phyloP scores from a whole-genome alignment of 441 rosid species.

The Manihot esculenta region DNA sequence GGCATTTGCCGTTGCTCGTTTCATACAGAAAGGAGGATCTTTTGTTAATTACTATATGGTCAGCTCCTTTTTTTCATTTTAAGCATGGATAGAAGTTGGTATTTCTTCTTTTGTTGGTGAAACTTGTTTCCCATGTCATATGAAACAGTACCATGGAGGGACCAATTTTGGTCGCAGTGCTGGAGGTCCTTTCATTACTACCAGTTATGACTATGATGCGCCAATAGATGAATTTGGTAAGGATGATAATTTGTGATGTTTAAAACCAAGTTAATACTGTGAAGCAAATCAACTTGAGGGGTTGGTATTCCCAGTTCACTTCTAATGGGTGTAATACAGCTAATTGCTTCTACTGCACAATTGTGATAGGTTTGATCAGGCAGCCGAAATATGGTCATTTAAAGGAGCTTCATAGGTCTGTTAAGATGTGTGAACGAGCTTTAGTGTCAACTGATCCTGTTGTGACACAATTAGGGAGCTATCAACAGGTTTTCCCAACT shows the following conservation, averaged over 20 bases:
- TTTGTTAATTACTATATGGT: slow-evolving; percentile 93
- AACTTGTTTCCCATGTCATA: slow-evolving; percentile 20
- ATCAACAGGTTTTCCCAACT: slow-evolving; percentile 64
- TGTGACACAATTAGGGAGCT: slow-evolving; percentile 72
- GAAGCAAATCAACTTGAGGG: not conserved
- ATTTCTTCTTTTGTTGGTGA: not conserved
- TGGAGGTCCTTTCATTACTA: slow-evolving; percentile 93
- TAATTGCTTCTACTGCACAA: slow-evolving; percentile 24
- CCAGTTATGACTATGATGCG: slow-evolving; percentile 97
- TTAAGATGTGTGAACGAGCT: slow-evolving; percentile 89
- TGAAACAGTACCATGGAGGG: slow-evolving; percentile 91
- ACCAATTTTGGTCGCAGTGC: slow-evolving; percentile 96
- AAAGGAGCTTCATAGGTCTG: slow-evolving; percentile 88
- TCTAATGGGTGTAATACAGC: not conserved
- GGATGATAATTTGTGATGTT: slow-evolving; percentile 13
- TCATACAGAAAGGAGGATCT: slow-evolving; percentile 88
- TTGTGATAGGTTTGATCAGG: slow-evolving; percentile 68
- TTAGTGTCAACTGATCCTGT: slow-evolving; percentile 78
- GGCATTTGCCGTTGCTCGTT: slow-evolving; percentile 85
- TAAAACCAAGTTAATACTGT: not conserved
- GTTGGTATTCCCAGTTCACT: not conserved
- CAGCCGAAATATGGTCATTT: slow-evolving; percentile 95
- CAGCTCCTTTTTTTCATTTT: slow-evolving; percentile 14
- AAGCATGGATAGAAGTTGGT: not conserved
- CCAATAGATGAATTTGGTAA: slow-evolving; percentile 97